Evolutionary conservation across 805 yeast species (phyloP), one percentile per base, ranked within the genome.

Genomic region (Yarrowia sp.): DNA sequence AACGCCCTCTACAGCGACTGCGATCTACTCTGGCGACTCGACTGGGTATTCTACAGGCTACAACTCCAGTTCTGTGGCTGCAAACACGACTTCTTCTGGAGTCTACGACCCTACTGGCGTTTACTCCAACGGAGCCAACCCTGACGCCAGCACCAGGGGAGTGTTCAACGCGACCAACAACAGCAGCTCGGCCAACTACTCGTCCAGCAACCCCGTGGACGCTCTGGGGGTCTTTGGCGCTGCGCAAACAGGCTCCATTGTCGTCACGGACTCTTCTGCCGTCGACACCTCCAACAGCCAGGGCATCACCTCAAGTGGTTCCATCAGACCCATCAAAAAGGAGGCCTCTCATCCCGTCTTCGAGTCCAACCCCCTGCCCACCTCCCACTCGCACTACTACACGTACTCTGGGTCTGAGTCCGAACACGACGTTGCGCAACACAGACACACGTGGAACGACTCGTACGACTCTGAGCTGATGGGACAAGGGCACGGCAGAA

Each of bases 361-460:
- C 7, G 42, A 33, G 4, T 16, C 42, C 24, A 51, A 51, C 18
- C 42, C 42, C 2, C 7, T 51, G 25, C 58, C 58, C 2, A 24
- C 58, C 1, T 51, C 58, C 0, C 41, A 51, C 13, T 51, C 58
- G 8, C 58, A 51, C 13, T 51, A 51, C 58, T 33, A 33, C 24
- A 51, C 58, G 2, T 24, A 51, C 24, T 35, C 58, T 6, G 42
- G 58, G 6, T 33, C 42, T 6, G 58, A 51, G n/a, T 51, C 58
- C 10, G 46, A 25, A 2, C 44, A 14, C 9, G n/a, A 31, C 13
- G 12, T 13, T 18, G 7, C 14, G 25, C 22, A 39, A 18, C 63
- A 38, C 38, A 22, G 42, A 24, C 47, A 41, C 63, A 56, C 32
- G 13, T 59, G 44, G 63, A 62, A 44, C 46, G 63, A 62, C 44